Conservation (phyloP, 345 rosid species). For the Hibiscus trionum region DNA sequence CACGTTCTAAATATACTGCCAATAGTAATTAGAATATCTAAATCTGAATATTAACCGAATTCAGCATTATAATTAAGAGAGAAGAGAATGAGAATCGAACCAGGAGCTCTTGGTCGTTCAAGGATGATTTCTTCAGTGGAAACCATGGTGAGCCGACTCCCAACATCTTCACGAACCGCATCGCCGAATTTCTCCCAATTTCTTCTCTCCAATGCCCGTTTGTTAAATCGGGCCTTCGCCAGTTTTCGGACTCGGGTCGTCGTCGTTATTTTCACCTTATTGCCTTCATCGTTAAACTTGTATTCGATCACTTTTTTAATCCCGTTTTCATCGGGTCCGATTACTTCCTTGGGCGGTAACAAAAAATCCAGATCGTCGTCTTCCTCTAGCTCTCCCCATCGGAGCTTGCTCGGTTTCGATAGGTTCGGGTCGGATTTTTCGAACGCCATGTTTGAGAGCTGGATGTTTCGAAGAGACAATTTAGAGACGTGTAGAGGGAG, state of each 20-base stretch:
- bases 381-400: constrained; percentile 30
- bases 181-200: constrained; percentile 55
- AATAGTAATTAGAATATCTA: no score
- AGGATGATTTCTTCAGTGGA: constrained; percentile 49
- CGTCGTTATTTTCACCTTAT: constrained; percentile 43
- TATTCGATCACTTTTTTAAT: constrained; percentile 40
- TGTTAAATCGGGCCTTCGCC: constrained; percentile 34
- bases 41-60: no score
- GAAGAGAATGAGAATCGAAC: constrained; percentile 11
- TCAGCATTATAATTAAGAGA: background rate
- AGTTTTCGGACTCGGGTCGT: constrained; percentile 39
- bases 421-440: background rate
- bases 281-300: constrained; percentile 46
- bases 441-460: background rate
- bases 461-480: background rate
- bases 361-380: constrained; percentile 48
- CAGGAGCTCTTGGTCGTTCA: constrained; percentile 43
- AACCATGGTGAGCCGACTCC: constrained; percentile 37
- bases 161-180: constrained; percentile 34
- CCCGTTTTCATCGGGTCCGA: constrained; percentile 51
- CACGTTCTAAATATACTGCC: no score
- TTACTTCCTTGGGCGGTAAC: constrained; percentile 40
- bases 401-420: background rate
- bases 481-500: background rate
- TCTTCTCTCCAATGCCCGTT: constrained; percentile 39